Conservation (phyloP, 495 filamentous ascomycete genomes). For the Tuber aestivum region DNA sequence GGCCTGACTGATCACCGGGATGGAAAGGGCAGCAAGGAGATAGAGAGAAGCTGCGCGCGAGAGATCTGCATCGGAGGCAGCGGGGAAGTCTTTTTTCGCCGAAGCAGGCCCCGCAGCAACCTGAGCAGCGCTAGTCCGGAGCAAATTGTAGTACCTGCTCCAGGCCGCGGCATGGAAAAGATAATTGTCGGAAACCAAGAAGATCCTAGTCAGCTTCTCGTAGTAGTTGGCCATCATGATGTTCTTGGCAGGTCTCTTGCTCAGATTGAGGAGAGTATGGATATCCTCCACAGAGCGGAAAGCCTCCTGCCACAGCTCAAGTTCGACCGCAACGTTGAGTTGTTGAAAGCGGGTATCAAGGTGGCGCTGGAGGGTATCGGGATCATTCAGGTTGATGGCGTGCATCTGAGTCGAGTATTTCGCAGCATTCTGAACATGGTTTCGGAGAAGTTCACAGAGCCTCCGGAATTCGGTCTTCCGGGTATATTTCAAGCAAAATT, state of each 20-base stretch:
- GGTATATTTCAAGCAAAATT: conserved; percentile 95
- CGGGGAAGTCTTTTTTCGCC: conserved; percentile 87
- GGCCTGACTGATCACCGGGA: conserved; percentile 97
- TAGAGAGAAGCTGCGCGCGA: conserved; percentile 87
- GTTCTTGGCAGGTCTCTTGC: conserved; percentile 99
- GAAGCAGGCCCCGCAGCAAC: conserved; percentile 73
- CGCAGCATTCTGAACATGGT: conserved; percentile 97
- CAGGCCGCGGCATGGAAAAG: conserved; percentile 97
- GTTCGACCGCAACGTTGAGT: conserved; percentile 93
- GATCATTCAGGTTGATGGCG: conserved; percentile 96
- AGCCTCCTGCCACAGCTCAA: conserved; percentile 98
- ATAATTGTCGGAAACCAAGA: conserved; percentile 98
- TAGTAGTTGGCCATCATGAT: conserved; percentile 99
- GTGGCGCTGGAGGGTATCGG: conserved; percentile 93
- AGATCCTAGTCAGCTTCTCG: conserved; percentile 96
- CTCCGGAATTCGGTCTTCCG: conserved; percentile 99
- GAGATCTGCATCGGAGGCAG: conserved; percentile 79
- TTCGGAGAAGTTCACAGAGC: conserved; percentile 93
- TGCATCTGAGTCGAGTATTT: conserved; percentile 99
- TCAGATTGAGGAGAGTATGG: conserved; percentile 94
- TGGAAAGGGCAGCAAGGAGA: conserved; percentile 87
- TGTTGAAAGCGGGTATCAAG: conserved; percentile 97
- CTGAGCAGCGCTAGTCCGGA: conserved; percentile 80
- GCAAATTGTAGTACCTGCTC: conserved; percentile 93
- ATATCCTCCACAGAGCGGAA: conserved; percentile 99